A percentile compares a stretch with the other conserved stretches of the same genome.
These are phyloP conservation scores for Alnus rubra DNA, from an alignment of 306 rosid genomes.

Conservation along the genomic window DNA sequence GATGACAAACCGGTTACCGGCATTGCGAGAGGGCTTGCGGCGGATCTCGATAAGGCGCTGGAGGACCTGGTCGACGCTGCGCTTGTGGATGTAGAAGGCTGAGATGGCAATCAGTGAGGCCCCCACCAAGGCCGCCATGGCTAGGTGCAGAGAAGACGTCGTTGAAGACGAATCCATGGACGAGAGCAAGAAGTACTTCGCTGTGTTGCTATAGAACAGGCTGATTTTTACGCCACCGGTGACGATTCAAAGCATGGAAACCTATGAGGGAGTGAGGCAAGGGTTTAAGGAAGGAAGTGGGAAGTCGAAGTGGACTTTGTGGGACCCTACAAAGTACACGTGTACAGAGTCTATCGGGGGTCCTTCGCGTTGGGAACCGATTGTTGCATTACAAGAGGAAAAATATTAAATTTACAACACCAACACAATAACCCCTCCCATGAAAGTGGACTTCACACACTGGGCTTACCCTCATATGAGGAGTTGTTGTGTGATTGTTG, in stretches of 20 bases:
- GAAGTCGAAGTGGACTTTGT: background rate
- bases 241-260: background rate
- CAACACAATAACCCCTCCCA: too few relatives aligned
- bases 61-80: slow-evolving; percentile 74
- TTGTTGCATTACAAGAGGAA: too few relatives aligned
- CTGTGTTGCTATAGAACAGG: background rate
- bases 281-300: background rate
- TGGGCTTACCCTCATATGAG: too few relatives aligned
- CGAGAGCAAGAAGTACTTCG: background rate
- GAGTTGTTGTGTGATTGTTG: too few relatives aligned
- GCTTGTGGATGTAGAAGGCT: slow-evolving; percentile 82
- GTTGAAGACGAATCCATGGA: slow-evolving; percentile 28
- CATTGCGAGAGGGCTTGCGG: slow-evolving; percentile 24
- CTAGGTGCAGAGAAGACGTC: slow-evolving; percentile 55
- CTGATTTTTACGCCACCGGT: background rate
- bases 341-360: too few relatives aligned
- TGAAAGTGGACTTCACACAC: too few relatives aligned
- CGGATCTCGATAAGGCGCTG: slow-evolving; percentile 66
- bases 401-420: too few relatives aligned
- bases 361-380: too few relatives aligned
- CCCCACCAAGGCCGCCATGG: slow-evolving; percentile 76
- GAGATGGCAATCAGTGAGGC: slow-evolving; percentile 80
- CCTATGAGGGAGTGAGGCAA: background rate
- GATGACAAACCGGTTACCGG: background rate
- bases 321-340: too few relatives aligned